These are phyloP conservation scores for Berkeleyomyces rouxiae DNA, from an alignment of 2,329 filamentous ascomycete genomes.

Conservation along the genomic window DNA sequence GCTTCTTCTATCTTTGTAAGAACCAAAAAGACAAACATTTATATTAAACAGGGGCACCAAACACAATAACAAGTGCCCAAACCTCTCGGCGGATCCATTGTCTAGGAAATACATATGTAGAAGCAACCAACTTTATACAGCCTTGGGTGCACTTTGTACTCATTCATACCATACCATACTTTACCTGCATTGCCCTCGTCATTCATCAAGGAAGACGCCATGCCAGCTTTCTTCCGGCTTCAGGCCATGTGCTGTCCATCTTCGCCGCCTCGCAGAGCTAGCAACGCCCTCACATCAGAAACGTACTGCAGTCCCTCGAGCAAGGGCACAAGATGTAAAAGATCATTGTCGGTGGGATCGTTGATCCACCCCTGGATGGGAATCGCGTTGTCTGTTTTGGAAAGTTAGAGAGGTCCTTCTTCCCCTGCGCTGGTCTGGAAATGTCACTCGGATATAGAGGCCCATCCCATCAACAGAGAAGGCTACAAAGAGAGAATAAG, in stretches of 20 bases:
- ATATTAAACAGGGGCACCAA: background rate
- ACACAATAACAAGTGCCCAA: too few relatives aligned
- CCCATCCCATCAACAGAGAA: too few relatives aligned
- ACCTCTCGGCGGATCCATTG: too few relatives aligned
- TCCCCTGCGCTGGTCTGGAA: too few relatives aligned
- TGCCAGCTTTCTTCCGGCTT: conserved; percentile 6
- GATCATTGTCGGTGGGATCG: conserved; percentile 90
- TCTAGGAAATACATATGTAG: too few relatives aligned
- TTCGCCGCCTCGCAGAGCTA: conserved; percentile 79
- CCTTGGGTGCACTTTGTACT: background rate
- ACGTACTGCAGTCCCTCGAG: conserved; percentile 92
- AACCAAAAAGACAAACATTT: background rate
- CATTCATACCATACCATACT: background rate
- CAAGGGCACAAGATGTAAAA: conserved; percentile 81
- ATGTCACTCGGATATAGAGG: too few relatives aligned
- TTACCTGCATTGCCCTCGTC: background rate
- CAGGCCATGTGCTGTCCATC: conserved; percentile 43
- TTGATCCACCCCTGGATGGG: conserved; percentile 99
- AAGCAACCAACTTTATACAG: background rate
- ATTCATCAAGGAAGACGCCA: background rate
- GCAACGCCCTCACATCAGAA: conserved; percentile 79
- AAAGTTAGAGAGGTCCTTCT: background rate
- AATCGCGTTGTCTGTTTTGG: conserved; percentile 73
- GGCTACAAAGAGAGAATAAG: background rate
- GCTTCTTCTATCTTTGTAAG: background rate